phyloP scores from a whole-genome alignment of 805 yeast species.

The Metschnikowia baotianmanensis region DNA sequence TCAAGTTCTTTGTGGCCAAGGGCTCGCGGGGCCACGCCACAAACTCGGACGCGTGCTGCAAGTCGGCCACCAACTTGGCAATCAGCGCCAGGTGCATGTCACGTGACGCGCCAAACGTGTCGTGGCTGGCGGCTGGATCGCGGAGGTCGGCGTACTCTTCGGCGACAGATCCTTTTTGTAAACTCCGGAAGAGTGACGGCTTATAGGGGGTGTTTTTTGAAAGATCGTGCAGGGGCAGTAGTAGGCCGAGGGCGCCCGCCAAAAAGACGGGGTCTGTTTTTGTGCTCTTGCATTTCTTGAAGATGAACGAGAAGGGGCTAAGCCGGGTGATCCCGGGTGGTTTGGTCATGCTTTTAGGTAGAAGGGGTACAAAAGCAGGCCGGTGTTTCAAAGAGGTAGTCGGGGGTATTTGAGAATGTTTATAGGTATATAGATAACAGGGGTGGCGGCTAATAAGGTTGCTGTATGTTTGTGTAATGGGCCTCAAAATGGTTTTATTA shows the following conservation, averaged over 20 bases:
- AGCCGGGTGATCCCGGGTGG: background rate
- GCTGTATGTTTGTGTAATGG: too few relatives aligned
- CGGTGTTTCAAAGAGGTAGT: too few relatives aligned
- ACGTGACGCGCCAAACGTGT: slow-evolving; percentile 1
- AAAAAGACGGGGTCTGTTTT: slow-evolving; percentile 15
- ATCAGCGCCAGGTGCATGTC: slow-evolving; percentile 15
- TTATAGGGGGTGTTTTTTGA: slow-evolving; percentile 20
- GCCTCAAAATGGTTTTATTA: too few relatives aligned
- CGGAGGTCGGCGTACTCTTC: slow-evolving; percentile 25
- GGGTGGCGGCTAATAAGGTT: too few relatives aligned
- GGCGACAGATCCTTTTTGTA: slow-evolving; percentile 32
- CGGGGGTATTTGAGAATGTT: too few relatives aligned
- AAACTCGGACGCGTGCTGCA: slow-evolving; percentile 17
- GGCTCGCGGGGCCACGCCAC: background rate
- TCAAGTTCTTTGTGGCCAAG: slow-evolving; percentile 15
- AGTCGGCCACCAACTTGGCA: slow-evolving; percentile 27
- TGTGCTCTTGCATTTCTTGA: background rate
- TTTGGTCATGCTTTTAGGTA: too few relatives aligned
- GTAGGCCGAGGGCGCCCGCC: slow-evolving; percentile 38
- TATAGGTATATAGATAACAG: too few relatives aligned
- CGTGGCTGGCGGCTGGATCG: slow-evolving; percentile 1
- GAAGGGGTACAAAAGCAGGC: too few relatives aligned
- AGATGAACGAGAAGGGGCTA: background rate
- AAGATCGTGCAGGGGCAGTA: slow-evolving; percentile 22
- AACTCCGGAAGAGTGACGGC: slow-evolving; percentile 33